Conservation (phyloP, 805 yeast genomes). For the Candida silvatica region DNA sequence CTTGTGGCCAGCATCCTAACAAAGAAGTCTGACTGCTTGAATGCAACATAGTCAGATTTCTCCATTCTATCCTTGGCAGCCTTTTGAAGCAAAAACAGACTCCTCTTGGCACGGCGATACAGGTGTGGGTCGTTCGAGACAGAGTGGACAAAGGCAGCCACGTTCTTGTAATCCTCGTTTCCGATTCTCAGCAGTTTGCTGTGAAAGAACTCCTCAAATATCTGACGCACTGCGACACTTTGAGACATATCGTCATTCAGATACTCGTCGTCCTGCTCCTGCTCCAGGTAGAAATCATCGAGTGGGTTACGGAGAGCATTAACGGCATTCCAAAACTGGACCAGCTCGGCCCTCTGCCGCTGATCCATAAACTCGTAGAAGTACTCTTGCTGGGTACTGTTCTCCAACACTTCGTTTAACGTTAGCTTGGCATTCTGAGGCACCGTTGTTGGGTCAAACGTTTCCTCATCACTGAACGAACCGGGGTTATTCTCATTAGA, state of each 20-base stretch:
- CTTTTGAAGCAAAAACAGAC: slow-evolving; percentile 52
- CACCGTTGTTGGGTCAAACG: slow-evolving; percentile 4
- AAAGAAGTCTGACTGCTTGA: slow-evolving; percentile 50
- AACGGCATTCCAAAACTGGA: slow-evolving; percentile 62
- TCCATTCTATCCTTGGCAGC: slow-evolving; percentile 43
- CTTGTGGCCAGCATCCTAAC: slow-evolving; percentile 41
- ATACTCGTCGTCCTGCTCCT: slow-evolving; percentile 14
- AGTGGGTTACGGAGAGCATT: slow-evolving; percentile 68
- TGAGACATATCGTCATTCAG: slow-evolving; percentile 27
- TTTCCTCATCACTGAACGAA: not conserved
- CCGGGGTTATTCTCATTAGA: not conserved
- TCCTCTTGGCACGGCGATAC: slow-evolving; percentile 48
- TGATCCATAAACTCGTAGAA: slow-evolving; percentile 52
- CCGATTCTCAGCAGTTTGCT: slow-evolving; percentile 23
- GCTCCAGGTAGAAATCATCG: slow-evolving; percentile 32
- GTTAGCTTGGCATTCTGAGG: slow-evolving; percentile 19
- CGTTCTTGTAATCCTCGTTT: slow-evolving; percentile 21
- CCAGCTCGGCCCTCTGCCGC: slow-evolving; percentile 30
- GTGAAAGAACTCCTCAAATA: slow-evolving; percentile 36
- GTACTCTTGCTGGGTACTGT: slow-evolving; percentile 37
- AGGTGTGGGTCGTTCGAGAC: slow-evolving; percentile 15
- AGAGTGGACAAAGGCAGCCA: slow-evolving; percentile 28
- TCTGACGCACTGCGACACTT: slow-evolving; percentile 42
- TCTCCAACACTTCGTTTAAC: slow-evolving; percentile 36
- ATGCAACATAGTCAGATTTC: slow-evolving; percentile 44